Base-by-base conservation (phyloP, 768 basidiomycete species). In the Mrakia gelida region DNA sequence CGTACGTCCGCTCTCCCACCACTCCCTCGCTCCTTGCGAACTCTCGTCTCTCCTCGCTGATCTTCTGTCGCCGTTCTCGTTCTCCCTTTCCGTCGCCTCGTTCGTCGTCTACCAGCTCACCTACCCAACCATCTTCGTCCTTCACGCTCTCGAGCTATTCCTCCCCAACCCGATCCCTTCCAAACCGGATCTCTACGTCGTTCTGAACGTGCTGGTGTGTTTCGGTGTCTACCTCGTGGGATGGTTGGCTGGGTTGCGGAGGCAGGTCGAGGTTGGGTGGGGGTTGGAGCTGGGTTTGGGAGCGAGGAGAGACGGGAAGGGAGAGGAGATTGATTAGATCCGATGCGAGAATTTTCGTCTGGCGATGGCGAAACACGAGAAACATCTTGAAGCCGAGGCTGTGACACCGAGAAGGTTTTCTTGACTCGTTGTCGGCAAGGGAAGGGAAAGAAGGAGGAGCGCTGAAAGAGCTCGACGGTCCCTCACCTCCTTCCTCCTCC, bases 181-280 rank as follows among this genome's bases (percentile, higher is more conserved):
- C 80, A 74, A 74, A 49, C 95, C 93, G 0, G 93, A 96, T 83
- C 84, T 97, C 59, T 97, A 89, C 83, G 86, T 91, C 0, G 93
- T 95, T 0, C 86, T 94, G 56, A 98, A 97, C 83, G 90, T 94
- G 3, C 88, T 94, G 23, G 82, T 95, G 65, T 90, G 91, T 82
- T 91, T 91, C 1, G 91, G 90, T 0, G 89, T 96, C 26, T 96
- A 98, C 82, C 88, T 86, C 10, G 83, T 93, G 41, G 87, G 89
- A n/a, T 98, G 92, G 92, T 82, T 94, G 23, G 97, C 94, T 94
- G 92, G 92, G 71, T 89, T 94, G 83, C 91, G 90, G 80, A 90
- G 92, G 68, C 88, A 91, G 30, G 82, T 94, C 32, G 90, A 95
- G 81, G 90, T 90, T 54, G 86, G 89, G 13, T 96, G 94, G 95